Conservation (phyloP, 345 rosid species). For the Durio zibethinus region DNA sequence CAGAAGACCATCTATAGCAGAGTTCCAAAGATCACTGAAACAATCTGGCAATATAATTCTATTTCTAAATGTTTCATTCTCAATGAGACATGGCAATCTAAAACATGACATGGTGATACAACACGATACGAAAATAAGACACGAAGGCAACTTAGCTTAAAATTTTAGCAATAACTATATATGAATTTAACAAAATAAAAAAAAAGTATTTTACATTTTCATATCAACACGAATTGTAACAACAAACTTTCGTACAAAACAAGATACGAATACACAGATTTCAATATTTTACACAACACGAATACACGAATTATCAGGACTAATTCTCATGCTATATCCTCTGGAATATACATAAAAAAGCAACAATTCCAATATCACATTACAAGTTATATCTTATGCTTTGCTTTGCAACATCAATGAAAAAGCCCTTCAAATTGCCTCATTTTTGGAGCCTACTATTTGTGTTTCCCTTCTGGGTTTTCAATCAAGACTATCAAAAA, state of each 20-base stretch:
- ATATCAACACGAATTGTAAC: too few species aligned
- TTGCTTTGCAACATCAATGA: background rate
- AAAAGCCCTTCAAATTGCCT: background rate
- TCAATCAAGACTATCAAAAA: background rate
- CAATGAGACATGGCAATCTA: too few species aligned
- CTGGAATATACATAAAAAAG: background rate
- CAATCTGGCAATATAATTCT: background rate
- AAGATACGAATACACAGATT: too few species aligned
- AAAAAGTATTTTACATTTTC: too few species aligned
- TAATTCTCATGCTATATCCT: background rate
- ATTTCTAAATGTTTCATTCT: background rate
- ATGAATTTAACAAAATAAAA: too few species aligned
- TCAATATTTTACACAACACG: too few species aligned
- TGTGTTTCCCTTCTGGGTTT: background rate
- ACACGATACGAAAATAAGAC: too few species aligned
- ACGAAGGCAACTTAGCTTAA: too few species aligned
- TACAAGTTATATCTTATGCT: background rate
- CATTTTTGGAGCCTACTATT: background rate
- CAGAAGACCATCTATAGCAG: background rate
- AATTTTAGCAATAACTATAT: too few species aligned
- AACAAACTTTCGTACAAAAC: too few species aligned
- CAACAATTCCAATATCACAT: background rate
- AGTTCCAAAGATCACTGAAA: background rate
- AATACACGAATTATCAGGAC: too few species aligned
- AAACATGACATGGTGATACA: too few species aligned